A percentile compares a stretch with the other conserved stretches of the same genome.
phyloP scores from a whole-genome alignment of 2,329 filamentous ascomycete species.

The Paraphaeosphaeria sporulosa region DNA sequence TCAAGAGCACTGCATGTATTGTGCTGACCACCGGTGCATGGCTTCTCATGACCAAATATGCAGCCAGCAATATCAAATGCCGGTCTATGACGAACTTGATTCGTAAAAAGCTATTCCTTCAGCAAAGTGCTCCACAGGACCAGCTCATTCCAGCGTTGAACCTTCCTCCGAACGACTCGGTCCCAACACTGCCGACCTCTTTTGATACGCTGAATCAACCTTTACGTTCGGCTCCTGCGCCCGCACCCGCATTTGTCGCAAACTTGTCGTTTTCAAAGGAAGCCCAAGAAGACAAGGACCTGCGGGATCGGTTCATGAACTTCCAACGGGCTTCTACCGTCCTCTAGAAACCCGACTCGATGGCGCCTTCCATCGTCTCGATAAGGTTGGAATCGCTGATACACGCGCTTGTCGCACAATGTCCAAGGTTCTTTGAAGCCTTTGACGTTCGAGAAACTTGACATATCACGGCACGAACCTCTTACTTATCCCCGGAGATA shows the following conservation, averaged over 20 bases:
- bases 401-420: no score
- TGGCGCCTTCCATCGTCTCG: background rate
- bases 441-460: background rate
- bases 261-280: background rate
- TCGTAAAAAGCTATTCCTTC: background rate
- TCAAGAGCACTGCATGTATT: background rate
- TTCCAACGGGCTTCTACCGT: constrained; percentile 6
- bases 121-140: background rate
- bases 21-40: background rate
- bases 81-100: background rate
- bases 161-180: background rate
- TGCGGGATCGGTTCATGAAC: background rate
- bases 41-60: background rate
- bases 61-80: background rate
- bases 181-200: background rate
- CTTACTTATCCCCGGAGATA: no score
- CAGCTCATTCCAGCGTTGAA: background rate
- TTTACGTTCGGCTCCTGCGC: background rate
- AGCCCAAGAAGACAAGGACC: background rate
- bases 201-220: background rate
- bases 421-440: background rate
- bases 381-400: background rate
- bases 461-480: no score
- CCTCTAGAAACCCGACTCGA: background rate
- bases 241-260: background rate